phyloP scores from a whole-genome alignment of 176 grass and related monocot genomes.

The Aegilops bicornis region DNA sequence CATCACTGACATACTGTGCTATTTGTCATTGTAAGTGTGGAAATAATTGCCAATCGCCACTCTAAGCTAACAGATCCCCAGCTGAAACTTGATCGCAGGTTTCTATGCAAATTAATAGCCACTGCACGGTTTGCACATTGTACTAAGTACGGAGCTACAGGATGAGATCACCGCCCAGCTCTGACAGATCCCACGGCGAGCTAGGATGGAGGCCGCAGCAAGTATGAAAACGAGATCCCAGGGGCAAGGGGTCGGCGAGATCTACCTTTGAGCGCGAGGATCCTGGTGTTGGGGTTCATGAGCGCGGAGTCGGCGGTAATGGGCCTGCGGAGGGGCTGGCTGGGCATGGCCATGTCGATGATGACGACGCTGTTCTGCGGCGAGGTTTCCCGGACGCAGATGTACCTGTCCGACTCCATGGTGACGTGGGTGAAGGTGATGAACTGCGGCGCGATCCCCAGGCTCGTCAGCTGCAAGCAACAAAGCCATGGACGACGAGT shows the following conservation, averaged over 20 bases:
- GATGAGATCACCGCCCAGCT: not conserved
- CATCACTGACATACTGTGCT: not conserved
- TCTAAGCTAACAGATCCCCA: conserved; percentile 12
- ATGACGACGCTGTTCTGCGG: conserved; percentile 99
- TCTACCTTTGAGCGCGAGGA: conserved; percentile 98
- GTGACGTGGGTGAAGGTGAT: conserved; percentile 98
- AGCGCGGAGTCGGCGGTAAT: conserved; percentile 96
- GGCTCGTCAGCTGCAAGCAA: conserved; percentile 72
- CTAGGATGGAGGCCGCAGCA: not conserved
- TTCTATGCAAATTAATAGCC: not conserved
- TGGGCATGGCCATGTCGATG: conserved; percentile 97
- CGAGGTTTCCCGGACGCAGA: conserved; percentile 97
- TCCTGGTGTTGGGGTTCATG: conserved; percentile 97
- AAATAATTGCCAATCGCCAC: not conserved
- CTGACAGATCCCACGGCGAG: not conserved
- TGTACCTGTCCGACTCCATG: conserved; percentile 98
- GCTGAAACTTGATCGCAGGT: not conserved
- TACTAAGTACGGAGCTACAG: not conserved
- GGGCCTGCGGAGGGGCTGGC: conserved; percentile 86
- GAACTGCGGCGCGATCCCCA: conserved; percentile 95
- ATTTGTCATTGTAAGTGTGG: not conserved
- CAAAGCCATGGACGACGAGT: not conserved
- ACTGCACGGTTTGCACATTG: not conserved
- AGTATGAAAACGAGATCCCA: not conserved
- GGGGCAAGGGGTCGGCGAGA: conserved; percentile 5